phyloP scores from a whole-genome alignment of 2,329 filamentous ascomycete genomes.

The Albophoma yamanashiensis region DNA sequence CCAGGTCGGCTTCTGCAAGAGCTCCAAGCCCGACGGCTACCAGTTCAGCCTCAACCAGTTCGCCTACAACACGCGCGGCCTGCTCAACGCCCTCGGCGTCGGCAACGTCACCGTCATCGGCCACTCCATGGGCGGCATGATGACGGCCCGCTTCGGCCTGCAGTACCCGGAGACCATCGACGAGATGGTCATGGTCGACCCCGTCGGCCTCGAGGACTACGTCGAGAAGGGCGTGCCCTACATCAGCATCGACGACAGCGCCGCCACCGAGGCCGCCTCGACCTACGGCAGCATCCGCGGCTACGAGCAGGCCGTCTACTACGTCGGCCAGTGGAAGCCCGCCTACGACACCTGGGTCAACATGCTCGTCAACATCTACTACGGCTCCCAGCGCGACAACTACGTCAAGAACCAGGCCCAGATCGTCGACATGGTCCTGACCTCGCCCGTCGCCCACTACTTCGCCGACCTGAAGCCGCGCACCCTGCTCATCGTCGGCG shows the following conservation, averaged over 20 bases:
- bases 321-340: slow-evolving; percentile 34
- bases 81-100: slow-evolving; percentile 33
- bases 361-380: slow-evolving; percentile 43
- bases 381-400: slow-evolving; percentile 26
- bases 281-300: slow-evolving; percentile 31
- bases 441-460: slow-evolving; percentile 39
- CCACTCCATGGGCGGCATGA: slow-evolving; percentile 46
- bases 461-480: slow-evolving; percentile 31
- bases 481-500: slow-evolving; percentile 39
- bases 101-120: slow-evolving; percentile 36
- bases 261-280: slow-evolving; percentile 24
- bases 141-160: slow-evolving; percentile 37
- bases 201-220: slow-evolving; percentile 45
- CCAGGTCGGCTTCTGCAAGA: slow-evolving; percentile 48
- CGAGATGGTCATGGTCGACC: slow-evolving; percentile 37
- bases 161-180: slow-evolving; percentile 34
- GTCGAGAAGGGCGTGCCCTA: slow-evolving; percentile 37
- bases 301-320: slow-evolving; percentile 38
- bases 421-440: slow-evolving; percentile 44
- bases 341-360: slow-evolving; percentile 43
- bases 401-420: slow-evolving; percentile 38
- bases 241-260: slow-evolving; percentile 27
- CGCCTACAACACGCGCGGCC: slow-evolving; percentile 36
- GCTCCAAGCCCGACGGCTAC: slow-evolving; percentile 37
- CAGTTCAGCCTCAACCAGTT: slow-evolving; percentile 43